Conservation (phyloP, 169 alveolate species). For the Besnoitia besnoiti region DNA sequence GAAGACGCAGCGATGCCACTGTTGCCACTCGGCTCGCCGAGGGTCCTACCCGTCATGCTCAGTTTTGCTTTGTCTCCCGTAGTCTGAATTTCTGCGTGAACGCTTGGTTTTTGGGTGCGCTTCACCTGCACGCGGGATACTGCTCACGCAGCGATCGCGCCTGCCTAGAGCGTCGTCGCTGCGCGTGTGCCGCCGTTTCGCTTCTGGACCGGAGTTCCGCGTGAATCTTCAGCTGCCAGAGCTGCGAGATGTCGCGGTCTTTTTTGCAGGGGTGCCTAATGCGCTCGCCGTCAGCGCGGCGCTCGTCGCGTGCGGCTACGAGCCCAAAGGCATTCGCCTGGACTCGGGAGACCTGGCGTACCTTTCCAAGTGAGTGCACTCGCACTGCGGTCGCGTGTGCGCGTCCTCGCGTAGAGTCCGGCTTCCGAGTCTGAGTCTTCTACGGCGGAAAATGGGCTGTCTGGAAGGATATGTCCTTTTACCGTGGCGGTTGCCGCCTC, state of each 20-base stretch:
- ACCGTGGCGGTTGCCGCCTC: too few relatives aligned
- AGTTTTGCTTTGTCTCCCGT: too few relatives aligned
- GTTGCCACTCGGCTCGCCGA: neutral
- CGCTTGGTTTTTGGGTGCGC: too few relatives aligned
- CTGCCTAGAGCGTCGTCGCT: too few relatives aligned
- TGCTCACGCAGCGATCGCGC: too few relatives aligned
- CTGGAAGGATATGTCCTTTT: too few relatives aligned
- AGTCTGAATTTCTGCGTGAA: too few relatives aligned
- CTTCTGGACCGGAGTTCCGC: neutral
- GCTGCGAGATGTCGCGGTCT: neutral
- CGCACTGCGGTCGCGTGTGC: neutral
- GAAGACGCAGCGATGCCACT: neutral
- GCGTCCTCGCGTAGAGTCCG: neutral
- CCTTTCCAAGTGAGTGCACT: conserved; percentile 60
- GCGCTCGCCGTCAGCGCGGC: conserved; percentile 86
- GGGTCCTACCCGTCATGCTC: neutral
- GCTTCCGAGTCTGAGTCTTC: too few relatives aligned
- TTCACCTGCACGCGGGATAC: too few relatives aligned
- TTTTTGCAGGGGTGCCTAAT: conserved; percentile 84
- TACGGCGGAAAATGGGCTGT: too few relatives aligned
- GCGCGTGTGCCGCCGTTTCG: neutral
- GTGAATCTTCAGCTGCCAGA: too few relatives aligned
- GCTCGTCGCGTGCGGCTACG: conserved; percentile 76
- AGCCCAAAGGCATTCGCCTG: conserved; percentile 87
- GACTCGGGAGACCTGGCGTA: conserved; percentile 91